These are phyloP conservation scores for Vigna angularis DNA, from an alignment of 306 rosid species.

Conservation along the genomic window DNA sequence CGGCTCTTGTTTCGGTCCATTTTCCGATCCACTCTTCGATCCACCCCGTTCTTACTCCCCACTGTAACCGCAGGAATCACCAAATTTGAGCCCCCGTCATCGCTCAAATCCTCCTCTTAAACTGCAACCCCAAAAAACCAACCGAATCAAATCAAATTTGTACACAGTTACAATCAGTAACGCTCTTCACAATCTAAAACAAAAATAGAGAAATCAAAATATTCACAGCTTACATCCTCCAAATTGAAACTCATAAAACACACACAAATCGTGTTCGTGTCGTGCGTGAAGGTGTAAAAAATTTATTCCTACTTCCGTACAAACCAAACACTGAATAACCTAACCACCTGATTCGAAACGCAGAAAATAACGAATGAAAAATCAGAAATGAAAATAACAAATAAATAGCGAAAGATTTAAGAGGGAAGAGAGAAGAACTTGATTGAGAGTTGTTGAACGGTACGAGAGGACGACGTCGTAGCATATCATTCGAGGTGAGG, in stretches of 20 bases:
- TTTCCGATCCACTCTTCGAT: constrained; percentile 57
- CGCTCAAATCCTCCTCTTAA: constrained; percentile 50
- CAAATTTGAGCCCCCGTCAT: constrained; percentile 46
- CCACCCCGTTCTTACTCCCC: constrained; percentile 57
- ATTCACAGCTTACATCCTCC: constrained; percentile 13
- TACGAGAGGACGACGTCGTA: constrained; percentile 41
- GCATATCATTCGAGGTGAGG: constrained; percentile 17
- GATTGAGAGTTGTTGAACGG: constrained; percentile 22
- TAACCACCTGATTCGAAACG: constrained; percentile 24
- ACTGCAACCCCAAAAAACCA: constrained; percentile 33
- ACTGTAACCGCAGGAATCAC: constrained; percentile 46
- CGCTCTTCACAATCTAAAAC: constrained; percentile 14
- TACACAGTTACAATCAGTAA: constrained; percentile 19
- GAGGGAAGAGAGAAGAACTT: constrained; percentile 46
- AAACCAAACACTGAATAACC: constrained; percentile 22
- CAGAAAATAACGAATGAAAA: not conserved
- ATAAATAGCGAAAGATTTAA: not conserved
- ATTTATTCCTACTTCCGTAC: constrained; percentile 4
- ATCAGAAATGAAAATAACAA: not conserved
- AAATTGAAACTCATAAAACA: not conserved
- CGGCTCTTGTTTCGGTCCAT: constrained; percentile 91
- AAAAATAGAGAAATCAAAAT: not conserved
- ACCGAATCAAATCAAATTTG: constrained; percentile 25
- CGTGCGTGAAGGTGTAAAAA: not conserved
- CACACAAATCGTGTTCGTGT: not conserved